Evolutionary conservation across 768 basidiomycete genomes (phyloP).

Genomic region (Trametes cubensis): DNA sequence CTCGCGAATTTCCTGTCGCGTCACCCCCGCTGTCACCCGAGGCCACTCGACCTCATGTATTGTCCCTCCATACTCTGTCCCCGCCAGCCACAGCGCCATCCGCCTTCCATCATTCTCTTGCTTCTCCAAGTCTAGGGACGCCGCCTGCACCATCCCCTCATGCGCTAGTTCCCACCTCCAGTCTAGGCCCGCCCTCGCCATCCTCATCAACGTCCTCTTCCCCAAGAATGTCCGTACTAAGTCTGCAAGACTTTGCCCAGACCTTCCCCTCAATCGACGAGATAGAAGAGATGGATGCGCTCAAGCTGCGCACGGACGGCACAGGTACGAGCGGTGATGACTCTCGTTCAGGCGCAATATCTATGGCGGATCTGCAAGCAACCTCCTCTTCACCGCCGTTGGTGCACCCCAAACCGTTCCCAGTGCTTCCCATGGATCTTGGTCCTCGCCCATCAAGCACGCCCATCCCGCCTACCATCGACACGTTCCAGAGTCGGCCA

Average conservation of each 20-base stretch:
- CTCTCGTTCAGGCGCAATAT: constrained; percentile 28
- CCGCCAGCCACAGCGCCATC: constrained; percentile 27
- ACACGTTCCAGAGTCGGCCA: constrained; percentile 63
- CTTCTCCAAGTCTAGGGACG: constrained; percentile 30
- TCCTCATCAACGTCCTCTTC: constrained; percentile 70
- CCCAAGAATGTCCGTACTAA: constrained; percentile 45
- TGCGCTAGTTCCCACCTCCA: constrained; percentile 68
- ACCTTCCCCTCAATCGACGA: constrained; percentile 81
- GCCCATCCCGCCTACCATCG: constrained; percentile 60
- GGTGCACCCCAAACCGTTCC: constrained; percentile 37
- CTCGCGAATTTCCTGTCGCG: constrained; percentile 51
- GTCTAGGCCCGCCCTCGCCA: constrained; percentile 77
- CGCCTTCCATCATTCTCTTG: constrained; percentile 14
- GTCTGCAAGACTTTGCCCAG: constrained; percentile 60
- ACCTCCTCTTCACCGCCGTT: constrained; percentile 20
- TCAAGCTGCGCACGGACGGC: constrained; percentile 54
- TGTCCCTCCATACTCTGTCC: constrained; percentile 40
- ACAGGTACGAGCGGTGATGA: constrained; percentile 38
- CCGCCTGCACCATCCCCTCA: constrained; percentile 44
- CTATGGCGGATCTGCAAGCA: constrained; percentile 16
- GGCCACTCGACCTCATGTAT: constrained; percentile 40
- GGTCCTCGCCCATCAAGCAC: constrained; percentile 70
- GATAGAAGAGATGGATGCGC: constrained; percentile 57
- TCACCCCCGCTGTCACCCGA: constrained; percentile 36
- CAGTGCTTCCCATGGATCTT: constrained; percentile 47